Conservation (phyloP, 2,329 filamentous ascomycete species). For the Stagonosporopsis chrysanthemi region DNA sequence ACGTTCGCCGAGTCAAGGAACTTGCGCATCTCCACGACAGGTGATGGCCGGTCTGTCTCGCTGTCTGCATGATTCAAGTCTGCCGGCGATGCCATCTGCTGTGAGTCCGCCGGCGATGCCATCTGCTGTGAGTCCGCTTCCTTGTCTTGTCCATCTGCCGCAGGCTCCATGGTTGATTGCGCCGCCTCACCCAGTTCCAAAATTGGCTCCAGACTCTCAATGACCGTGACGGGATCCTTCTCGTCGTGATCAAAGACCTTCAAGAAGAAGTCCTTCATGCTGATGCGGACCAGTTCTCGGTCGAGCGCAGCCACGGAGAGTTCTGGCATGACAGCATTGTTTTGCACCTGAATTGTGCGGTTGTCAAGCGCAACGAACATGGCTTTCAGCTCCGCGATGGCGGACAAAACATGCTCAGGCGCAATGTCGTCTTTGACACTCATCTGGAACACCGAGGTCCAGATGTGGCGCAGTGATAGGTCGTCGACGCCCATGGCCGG, state of each 20-base stretch:
- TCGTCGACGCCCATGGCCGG: conserved; percentile 44
- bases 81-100: no score
- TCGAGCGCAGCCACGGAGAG: conserved; percentile 85
- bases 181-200: conserved; percentile 67
- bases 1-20: conserved; percentile 84
- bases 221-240: conserved; percentile 81
- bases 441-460: conserved; percentile 69
- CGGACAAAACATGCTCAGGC: conserved; percentile 67
- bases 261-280: conserved; percentile 95
- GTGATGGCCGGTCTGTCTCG: conserved; percentile 31
- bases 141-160: conserved; percentile 19
- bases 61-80: no score
- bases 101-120: conserved; percentile 26
- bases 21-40: conserved; percentile 77
- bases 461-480: conserved; percentile 68
- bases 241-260: conserved; percentile 85
- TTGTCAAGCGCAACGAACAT: conserved; percentile 59
- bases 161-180: background rate
- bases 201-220: conserved; percentile 91
- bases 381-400: conserved; percentile 68
- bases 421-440: conserved; percentile 63
- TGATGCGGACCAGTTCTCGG: conserved; percentile 88
- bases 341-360: conserved; percentile 70
- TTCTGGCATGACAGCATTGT: conserved; percentile 88
- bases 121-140: conserved; percentile 17